Conservation (phyloP, 305 asterid species). For the Nicotiana rustica region DNA sequence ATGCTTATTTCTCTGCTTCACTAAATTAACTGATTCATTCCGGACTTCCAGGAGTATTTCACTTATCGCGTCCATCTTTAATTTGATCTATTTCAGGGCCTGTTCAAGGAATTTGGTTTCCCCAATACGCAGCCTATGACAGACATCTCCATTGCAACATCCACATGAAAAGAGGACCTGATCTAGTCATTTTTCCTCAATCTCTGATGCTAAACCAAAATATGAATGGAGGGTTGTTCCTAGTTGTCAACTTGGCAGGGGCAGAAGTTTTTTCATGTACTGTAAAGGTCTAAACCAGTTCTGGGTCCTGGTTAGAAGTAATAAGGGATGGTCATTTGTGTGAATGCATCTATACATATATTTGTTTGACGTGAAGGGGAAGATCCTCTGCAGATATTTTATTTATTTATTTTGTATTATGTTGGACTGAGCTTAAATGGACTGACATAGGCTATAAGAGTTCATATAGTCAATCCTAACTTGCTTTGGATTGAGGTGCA, state of each 20-base stretch:
- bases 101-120: slow-evolving; percentile 72
- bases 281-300: slow-evolving; percentile 21
- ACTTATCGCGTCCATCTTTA: background rate
- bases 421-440: background rate
- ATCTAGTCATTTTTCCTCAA: background rate
- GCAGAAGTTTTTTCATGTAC: slow-evolving; percentile 14
- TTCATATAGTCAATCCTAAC: background rate
- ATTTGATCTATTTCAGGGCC: slow-evolving; percentile 57
- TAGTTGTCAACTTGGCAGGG: slow-evolving; percentile 14
- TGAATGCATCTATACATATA: slow-evolving; percentile 36
- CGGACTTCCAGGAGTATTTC: background rate
- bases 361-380: slow-evolving; percentile 43
- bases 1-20: slow-evolving; percentile 33
- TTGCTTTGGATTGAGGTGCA: background rate
- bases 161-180: slow-evolving; percentile 30
- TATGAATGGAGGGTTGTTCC: slow-evolving; percentile 9
- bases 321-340: slow-evolving; percentile 38
- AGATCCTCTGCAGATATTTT: slow-evolving; percentile 34
- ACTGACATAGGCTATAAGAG: too few species aligned
- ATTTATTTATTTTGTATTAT: background rate
- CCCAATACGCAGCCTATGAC: slow-evolving; percentile 42
- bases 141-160: slow-evolving; percentile 38
- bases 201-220: slow-evolving; percentile 9
- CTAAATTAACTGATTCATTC: background rate
- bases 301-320: slow-evolving; percentile 34